These are phyloP conservation scores for Ogataea ganodermae DNA, from an alignment of 805 yeast genomes.

Conservation along the genomic window DNA sequence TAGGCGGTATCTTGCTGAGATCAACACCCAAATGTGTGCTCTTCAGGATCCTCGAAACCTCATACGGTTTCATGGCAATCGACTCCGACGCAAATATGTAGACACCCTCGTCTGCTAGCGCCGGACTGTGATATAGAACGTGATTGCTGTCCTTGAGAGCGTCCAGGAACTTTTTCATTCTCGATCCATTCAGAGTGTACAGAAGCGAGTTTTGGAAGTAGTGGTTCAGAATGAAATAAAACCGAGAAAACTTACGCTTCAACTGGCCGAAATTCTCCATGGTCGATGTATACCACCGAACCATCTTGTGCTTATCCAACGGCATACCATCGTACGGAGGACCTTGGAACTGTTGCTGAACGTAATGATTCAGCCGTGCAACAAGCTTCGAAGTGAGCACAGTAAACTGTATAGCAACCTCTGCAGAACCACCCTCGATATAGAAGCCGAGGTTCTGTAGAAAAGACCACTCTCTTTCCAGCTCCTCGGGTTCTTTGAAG, in stretches of 20 bases:
- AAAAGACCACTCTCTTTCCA: constrained; percentile 80
- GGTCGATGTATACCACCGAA: constrained; percentile 67
- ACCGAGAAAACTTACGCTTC: constrained; percentile 80
- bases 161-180: constrained; percentile 53
- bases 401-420: constrained; percentile 77
- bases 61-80: constrained; percentile 43
- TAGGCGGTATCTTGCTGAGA: constrained; percentile 36
- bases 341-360: constrained; percentile 69
- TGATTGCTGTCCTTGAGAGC: constrained; percentile 67
- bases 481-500: constrained; percentile 87
- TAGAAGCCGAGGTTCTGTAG: constrained; percentile 75
- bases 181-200: constrained; percentile 55
- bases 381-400: constrained; percentile 65
- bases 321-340: constrained; percentile 46
- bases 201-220: constrained; percentile 74
- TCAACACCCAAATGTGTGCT: constrained; percentile 57
- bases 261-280: constrained; percentile 73
- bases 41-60: constrained; percentile 45
- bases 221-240: constrained; percentile 64
- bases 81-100: constrained; percentile 77
- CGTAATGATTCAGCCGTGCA: constrained; percentile 66
- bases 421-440: constrained; percentile 78
- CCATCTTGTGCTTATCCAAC: constrained; percentile 42
- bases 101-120: constrained; percentile 70
- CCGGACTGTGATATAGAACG: constrained; percentile 67